Evolutionary conservation across 495 filamentous ascomycete species (phyloP).

Genomic region (Lichina pygmaea): DNA sequence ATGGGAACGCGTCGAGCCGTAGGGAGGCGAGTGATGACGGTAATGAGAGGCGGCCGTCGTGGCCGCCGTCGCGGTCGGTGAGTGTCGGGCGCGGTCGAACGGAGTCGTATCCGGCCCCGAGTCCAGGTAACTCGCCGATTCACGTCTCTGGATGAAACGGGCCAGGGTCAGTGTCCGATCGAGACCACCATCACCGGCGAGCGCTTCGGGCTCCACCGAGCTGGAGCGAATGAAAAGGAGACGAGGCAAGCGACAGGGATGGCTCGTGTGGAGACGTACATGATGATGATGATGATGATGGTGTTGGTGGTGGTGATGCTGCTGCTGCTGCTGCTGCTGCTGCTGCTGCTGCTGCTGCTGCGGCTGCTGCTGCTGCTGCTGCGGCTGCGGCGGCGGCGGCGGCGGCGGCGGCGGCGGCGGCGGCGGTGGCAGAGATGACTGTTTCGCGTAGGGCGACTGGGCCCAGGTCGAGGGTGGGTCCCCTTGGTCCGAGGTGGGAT

Average conservation of each 20-base stretch:
- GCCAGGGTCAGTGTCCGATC: too few relatives aligned
- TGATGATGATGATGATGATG: neutral
- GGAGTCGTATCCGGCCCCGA: too few relatives aligned
- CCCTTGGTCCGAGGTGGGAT: slow-evolving; percentile 18
- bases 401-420: neutral
- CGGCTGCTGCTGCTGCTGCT: neutral
- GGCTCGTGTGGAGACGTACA: neutral
- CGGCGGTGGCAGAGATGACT: neutral
- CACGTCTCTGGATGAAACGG: too few relatives aligned
- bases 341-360: too few relatives aligned
- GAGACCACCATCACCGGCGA: neutral
- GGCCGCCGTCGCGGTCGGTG: too few relatives aligned
- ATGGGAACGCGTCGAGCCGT: slow-evolving; percentile 17
- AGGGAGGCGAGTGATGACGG: slow-evolving; percentile 6
- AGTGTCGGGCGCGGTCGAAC: too few relatives aligned
- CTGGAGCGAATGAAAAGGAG: neutral
- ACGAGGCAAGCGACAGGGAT: neutral
- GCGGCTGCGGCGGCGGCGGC: neutral
- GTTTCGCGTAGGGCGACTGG: neutral
- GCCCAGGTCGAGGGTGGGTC: slow-evolving; percentile 11
- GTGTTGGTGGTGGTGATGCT: neutral
- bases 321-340: neutral
- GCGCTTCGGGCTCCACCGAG: neutral
- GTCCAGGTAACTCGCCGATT: too few relatives aligned
- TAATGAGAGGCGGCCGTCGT: neutral